These are phyloP conservation scores for Pythium scleroteichum DNA, from an alignment of 352 stramenopile species.

Conservation along the genomic window DNA sequence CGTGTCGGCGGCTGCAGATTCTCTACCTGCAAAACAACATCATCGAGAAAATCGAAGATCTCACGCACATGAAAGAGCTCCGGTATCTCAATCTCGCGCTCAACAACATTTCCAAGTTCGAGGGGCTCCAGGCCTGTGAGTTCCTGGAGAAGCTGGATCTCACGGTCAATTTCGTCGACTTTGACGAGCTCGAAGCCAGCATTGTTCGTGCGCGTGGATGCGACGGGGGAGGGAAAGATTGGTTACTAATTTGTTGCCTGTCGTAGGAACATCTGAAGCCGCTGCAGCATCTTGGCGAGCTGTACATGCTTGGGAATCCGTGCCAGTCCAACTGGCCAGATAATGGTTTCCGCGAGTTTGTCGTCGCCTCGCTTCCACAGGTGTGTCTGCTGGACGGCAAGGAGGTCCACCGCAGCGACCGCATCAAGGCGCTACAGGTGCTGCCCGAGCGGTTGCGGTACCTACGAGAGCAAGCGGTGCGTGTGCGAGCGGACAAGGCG, in stretches of 20 bases:
- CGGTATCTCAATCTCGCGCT: constrained; percentile 96
- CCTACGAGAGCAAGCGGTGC: constrained; percentile 34
- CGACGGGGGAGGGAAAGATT: no score
- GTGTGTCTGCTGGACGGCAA: constrained; percentile 89
- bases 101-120: constrained; percentile 93
- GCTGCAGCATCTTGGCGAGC: constrained; percentile 83
- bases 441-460: constrained; percentile 48
- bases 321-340: constrained; percentile 70
- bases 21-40: constrained; percentile 97
- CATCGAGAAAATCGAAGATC: constrained; percentile 91
- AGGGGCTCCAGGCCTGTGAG: constrained; percentile 83
- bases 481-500: constrained; percentile 27
- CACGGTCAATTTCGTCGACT: constrained; percentile 95
- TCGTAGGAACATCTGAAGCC: constrained; percentile 66
- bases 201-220: constrained; percentile 41
- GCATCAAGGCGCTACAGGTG: constrained; percentile 88
- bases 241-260: no score
- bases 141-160: constrained; percentile 94
- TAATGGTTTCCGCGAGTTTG: constrained; percentile 73
- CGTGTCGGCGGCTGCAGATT: constrained; percentile 92
- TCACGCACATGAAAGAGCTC: constrained; percentile 93
- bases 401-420: constrained; percentile 82
- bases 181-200: constrained; percentile 87
- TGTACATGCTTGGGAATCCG: constrained; percentile 96
- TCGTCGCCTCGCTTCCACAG: constrained; percentile 86